phyloP scores from a whole-genome alignment of 2,329 filamentous ascomycete species.

The Amphichorda felina region DNA sequence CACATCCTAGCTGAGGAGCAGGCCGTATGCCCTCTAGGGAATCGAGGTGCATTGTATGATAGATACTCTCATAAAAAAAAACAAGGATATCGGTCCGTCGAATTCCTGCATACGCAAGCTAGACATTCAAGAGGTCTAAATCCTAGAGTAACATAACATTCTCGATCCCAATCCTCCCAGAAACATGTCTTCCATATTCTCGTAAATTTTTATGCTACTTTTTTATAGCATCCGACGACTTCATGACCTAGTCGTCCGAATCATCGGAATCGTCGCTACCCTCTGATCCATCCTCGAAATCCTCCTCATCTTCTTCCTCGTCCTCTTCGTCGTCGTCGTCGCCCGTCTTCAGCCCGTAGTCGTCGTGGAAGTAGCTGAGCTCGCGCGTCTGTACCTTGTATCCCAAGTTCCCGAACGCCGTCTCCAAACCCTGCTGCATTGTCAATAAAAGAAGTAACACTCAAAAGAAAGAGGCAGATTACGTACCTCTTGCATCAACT shows the following conservation, averaged over 20 bases:
- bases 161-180: too few species aligned
- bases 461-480: neutral
- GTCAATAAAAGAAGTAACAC: neutral
- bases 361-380: conserved; percentile 74
- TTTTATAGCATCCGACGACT: too few species aligned
- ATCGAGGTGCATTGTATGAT: too few species aligned
- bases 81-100: too few species aligned
- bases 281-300: conserved; percentile 14
- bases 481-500: conserved; percentile 66
- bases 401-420: conserved; percentile 60
- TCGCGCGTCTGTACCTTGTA: conserved; percentile 68
- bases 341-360: conserved; percentile 68
- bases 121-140: too few species aligned
- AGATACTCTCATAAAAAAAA: too few species aligned
- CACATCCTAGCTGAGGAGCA: too few species aligned
- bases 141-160: too few species aligned
- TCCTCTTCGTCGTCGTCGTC: conserved; percentile 44
- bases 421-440: conserved; percentile 53
- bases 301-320: conserved; percentile 28
- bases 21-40: too few species aligned
- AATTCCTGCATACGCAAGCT: too few species aligned
- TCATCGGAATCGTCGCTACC: conserved; percentile 7
- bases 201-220: too few species aligned
- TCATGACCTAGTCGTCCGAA: conserved; percentile 4
- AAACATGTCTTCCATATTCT: too few species aligned